Evolutionary conservation across 345 rosid genomes (phyloP), one percentile per base, ranked within the genome.

Genomic region (Clausena lansium): DNA sequence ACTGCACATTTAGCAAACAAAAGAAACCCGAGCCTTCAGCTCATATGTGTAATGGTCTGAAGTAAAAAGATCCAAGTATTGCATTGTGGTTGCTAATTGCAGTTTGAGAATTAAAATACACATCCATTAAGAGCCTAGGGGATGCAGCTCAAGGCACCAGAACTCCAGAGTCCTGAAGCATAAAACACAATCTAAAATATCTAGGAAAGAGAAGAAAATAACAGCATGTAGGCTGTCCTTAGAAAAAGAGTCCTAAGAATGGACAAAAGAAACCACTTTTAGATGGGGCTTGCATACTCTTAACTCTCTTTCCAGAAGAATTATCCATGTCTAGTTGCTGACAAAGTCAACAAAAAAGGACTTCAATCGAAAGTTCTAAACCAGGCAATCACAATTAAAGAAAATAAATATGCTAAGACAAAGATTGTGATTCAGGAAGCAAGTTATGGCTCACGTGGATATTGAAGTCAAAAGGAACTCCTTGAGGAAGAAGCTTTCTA

Each of bases 401-500:
- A 62, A 38, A 25, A 38, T 57, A 71, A 33, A 35, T 24, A 27
- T 27, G 33, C 32, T 17, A 27, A 75, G 14, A n/a, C 4, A 9
- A 59, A 55, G 63, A 41, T 69, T n/a, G 27, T 58, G 27, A 47
- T 36, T 52, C 39, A 33, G 35, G 25, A 69, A 76, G 66, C n/a
- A 70, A 79, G 67, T 32, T 28, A 70, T 25, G 55, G 73, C 97
- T 89, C 87, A 92, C 97, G 67, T 96, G 99, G 80, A 96, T 90
- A 75, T 94, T 94, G 79, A 96, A 96, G 87, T 96, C 97, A 76
- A 91, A 94, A 71, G 90, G 83, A 78, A 85, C 58, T 55, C 91
- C 86, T 35, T 73, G 74, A 4, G 97, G 98, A 78, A 92, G 95
- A 78, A 96, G 97, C 89, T 94, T 94, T 83, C 94, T 84, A 64